phyloP scores from a whole-genome alignment of 371 early-diverging fungal species.

The Rhizopus sp. region DNA sequence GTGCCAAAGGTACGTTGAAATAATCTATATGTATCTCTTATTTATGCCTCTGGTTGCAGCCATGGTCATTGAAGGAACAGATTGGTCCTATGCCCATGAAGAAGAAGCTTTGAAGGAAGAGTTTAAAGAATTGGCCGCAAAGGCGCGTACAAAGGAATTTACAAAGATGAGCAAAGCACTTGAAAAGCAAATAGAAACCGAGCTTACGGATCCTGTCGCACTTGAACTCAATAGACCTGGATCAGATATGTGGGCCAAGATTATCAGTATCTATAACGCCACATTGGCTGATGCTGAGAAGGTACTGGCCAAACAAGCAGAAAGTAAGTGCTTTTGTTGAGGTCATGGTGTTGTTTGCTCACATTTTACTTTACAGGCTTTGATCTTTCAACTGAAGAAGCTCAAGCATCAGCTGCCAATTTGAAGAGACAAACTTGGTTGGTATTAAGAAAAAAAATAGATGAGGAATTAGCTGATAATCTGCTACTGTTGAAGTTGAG shows the following conservation, averaged over 20 bases:
- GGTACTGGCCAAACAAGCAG: constrained; percentile 38
- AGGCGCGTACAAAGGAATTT: constrained; percentile 77
- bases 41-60: constrained; percentile 33
- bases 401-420: constrained; percentile 49
- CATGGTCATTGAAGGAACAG: constrained; percentile 63
- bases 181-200: constrained; percentile 60
- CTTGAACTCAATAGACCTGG: constrained; percentile 69
- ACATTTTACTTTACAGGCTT: constrained; percentile 49
- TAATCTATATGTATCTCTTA: constrained; percentile 62
- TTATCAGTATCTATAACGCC: constrained; percentile 59
- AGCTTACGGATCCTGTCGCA: constrained; percentile 72
- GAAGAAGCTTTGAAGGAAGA: constrained; percentile 63
- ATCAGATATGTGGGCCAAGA: constrained; percentile 73
- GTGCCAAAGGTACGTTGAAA: constrained; percentile 24
- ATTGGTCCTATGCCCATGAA: constrained; percentile 80
- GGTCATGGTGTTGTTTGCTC: not conserved
- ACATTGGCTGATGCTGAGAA: constrained; percentile 53
- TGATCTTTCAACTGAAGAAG: constrained; percentile 54
- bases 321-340: constrained; percentile 25
- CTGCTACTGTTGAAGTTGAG: constrained; percentile 74
- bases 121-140: constrained; percentile 64
- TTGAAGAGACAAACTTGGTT: constrained; percentile 75
- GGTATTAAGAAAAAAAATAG: constrained; percentile 67
- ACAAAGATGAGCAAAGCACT: constrained; percentile 72
- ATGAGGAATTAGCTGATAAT: constrained; percentile 82